Evolutionary conservation across 2,329 filamentous ascomycete species (phyloP).

Genomic region (Pestalotiopsis sp.): DNA sequence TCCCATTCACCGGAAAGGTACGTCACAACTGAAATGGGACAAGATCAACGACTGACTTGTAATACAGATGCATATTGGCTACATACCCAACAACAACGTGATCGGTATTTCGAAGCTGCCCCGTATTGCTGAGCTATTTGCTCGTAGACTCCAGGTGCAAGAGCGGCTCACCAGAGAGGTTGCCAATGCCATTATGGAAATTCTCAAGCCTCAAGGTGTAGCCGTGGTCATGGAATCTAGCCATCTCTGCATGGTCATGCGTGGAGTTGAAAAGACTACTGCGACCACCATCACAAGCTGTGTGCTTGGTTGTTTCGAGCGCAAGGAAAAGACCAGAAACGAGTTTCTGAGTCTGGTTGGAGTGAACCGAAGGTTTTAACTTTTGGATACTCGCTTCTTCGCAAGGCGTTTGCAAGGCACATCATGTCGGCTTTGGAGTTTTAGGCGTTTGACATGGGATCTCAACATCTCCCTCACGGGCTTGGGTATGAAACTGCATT

Average conservation of each 20-base stretch:
- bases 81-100: conserved; percentile 86
- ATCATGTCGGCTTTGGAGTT: conserved; percentile 10
- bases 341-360: conserved; percentile 87
- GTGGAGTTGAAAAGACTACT: conserved; percentile 91
- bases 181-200: conserved; percentile 88
- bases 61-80: conserved; percentile 93
- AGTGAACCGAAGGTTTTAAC: conserved; percentile 49
- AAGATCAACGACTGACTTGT: not conserved
- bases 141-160: conserved; percentile 90
- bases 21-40: conserved; percentile 14
- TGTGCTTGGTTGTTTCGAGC: conserved; percentile 94
- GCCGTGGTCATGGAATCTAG: conserved; percentile 97
- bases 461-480: conserved; percentile 23
- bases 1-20: conserved; percentile 95
- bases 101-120: conserved; percentile 96
- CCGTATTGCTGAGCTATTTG: conserved; percentile 96
- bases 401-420: not conserved
- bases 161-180: conserved; percentile 96
- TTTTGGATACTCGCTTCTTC: not conserved
- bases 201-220: conserved; percentile 91
- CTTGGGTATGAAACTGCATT: not conserved
- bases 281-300: conserved; percentile 93
- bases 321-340: conserved; percentile 89
- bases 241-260: conserved; percentile 98
- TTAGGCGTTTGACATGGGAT: conserved; percentile 16